Base-by-base conservation (phyloP, 768 basidiomycete species). In the Trametes meyenii region DNA sequence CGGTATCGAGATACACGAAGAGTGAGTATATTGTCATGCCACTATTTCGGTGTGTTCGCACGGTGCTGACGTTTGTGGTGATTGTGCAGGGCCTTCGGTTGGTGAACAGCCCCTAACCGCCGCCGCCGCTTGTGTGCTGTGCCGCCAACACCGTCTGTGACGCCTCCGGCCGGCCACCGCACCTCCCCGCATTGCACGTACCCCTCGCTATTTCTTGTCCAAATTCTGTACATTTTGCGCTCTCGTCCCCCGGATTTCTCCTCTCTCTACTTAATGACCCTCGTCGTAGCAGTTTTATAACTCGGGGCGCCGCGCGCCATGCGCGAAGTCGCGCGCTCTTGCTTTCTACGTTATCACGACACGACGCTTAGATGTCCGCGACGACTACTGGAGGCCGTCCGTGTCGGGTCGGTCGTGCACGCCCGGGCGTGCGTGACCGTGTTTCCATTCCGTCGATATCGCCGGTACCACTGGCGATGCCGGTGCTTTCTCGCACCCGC, bases 1-100 rank as follows among this genome's bases (percentile, higher is more conserved):
- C 50, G 78, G 78, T 40, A 69, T 79, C 60, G 75, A 78, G 64
- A 66, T 79, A 35, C 74, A 78, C 24, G 75, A 79, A 58, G 78
- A 79, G 75, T 79, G 54, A 57, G 76, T 77, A 6, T 55, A 45
- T 38, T 33, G 33, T 23, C 33, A 23, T 4, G 24, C 8, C 40
- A 43, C 36, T 29, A 19, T 11, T 50, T 33, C 13, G 33, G 16
- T 53, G 14, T 14, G 16, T 42, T 26, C 8, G 16, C 46, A 13
- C 23, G 16, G 10, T n/a, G 55, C 61, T 62, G 36, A 62, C 55
- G 45, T 16, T n/a, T n/a, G n/a, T n/a, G n/a, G 2, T 55, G 6
- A 48, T 23, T n/a, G 35, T n/a, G n/a, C 55, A 65, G 64, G 57
- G 60, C 65, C 12, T 66, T 66, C 58, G 60, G 61, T 14, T 66